A percentile compares a stretch with the other conserved stretches of the same genome.
Conservation (phyloP, 2,329 filamentous ascomycete genomes). For the Fusarium udum region DNA sequence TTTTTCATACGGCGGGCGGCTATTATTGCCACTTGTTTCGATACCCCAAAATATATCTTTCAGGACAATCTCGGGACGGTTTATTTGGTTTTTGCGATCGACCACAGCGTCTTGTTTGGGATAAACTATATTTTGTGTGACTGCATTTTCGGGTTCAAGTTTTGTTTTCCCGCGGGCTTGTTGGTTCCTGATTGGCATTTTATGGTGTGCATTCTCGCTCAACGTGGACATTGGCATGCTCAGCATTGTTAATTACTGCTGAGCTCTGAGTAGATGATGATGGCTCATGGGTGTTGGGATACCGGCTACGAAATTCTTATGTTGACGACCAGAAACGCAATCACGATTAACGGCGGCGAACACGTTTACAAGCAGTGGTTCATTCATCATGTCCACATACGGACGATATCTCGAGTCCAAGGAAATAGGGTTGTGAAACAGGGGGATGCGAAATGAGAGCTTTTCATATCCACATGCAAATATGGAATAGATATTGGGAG, state of each 20-base stretch:
- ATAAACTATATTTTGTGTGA: slow-evolving; percentile 3
- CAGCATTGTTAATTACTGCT: background rate
- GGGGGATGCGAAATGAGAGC: background rate
- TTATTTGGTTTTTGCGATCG: slow-evolving; percentile 25
- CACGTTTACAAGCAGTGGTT: background rate
- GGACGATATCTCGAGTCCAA: background rate
- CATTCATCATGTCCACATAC: background rate
- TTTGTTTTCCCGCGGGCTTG: background rate
- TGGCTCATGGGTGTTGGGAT: background rate
- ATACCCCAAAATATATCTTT: slow-evolving; percentile 35
- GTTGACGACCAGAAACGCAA: slow-evolving; percentile 31
- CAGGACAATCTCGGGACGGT: slow-evolving; percentile 19
- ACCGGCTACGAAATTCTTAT: slow-evolving; percentile 3
- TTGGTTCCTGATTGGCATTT: background rate
- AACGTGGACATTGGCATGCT: background rate
- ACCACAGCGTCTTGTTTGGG: slow-evolving; percentile 3
- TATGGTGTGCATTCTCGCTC: background rate
- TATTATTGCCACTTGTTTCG: slow-evolving; percentile 21
- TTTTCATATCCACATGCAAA: slow-evolving; percentile 5
- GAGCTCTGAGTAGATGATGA: background rate
- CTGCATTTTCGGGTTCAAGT: background rate
- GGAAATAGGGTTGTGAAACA: background rate
- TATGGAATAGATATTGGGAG: background rate
- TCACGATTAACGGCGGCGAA: slow-evolving; percentile 19
- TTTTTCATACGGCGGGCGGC: slow-evolving; percentile 22